A percentile compares a stretch with the other conserved stretches of the same genome.
These are phyloP conservation scores for Heritiera littoralis DNA, from an alignment of 345 rosid species.

Conservation along the genomic window DNA sequence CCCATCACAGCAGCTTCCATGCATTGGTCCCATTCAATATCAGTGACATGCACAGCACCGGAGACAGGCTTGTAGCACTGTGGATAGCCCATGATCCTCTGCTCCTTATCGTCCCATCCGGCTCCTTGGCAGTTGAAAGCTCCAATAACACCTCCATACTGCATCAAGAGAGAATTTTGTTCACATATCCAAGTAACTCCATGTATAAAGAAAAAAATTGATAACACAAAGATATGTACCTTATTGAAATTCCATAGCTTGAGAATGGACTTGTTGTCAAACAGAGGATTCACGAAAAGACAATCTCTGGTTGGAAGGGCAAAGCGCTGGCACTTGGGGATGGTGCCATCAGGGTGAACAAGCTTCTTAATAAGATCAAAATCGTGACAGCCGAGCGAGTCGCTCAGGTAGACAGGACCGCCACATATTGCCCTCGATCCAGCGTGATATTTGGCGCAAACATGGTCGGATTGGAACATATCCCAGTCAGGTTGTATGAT, in stretches of 20 bases:
- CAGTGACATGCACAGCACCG: conserved; percentile 52
- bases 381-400: conserved; percentile 68
- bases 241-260: conserved; percentile 90
- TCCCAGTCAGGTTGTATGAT: conserved; percentile 95
- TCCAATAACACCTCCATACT: conserved; percentile 89
- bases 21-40: conserved; percentile 86
- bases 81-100: conserved; percentile 54
- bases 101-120: conserved; percentile 73
- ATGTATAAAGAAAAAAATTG: neutral
- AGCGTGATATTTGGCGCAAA: conserved; percentile 82
- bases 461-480: conserved; percentile 93
- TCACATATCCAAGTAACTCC: neutral
- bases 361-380: conserved; percentile 73
- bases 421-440: conserved; percentile 89
- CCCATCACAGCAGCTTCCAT: conserved; percentile 37
- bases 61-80: conserved; percentile 67
- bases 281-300: conserved; percentile 78
- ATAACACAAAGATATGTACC: conserved; percentile 32
- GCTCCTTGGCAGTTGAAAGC: conserved; percentile 97
- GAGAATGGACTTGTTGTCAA: conserved; percentile 69
- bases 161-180: neutral
- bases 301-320: conserved; percentile 89
- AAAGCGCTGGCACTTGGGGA: conserved; percentile 71
- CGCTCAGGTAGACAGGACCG: conserved; percentile 84
- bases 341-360: conserved; percentile 73